These are phyloP conservation scores for Coprinopsis cinerea DNA, from an alignment of 768 basidiomycete species.

Conservation along the genomic window DNA sequence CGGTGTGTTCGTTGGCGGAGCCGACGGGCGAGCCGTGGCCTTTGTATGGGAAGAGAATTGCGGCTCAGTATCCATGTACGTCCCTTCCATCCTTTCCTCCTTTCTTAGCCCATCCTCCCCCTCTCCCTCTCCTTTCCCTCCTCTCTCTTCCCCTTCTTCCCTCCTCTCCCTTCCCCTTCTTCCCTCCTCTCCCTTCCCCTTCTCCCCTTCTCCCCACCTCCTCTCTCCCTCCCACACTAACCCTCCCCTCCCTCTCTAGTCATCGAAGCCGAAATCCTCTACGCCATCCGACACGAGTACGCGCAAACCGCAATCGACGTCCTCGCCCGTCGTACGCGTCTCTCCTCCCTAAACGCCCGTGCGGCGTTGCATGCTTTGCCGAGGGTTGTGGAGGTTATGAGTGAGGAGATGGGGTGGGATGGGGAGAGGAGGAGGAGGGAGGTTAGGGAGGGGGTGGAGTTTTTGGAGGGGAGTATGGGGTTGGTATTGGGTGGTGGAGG, in stretches of 20 bases:
- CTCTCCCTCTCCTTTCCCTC: neutral
- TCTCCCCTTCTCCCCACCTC: too few relatives aligned
- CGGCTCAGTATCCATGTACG: conserved; percentile 71
- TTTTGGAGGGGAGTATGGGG: conserved; percentile 85
- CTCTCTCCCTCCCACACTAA: too few relatives aligned
- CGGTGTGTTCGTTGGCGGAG: conserved; percentile 75
- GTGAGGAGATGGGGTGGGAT: conserved; percentile 77
- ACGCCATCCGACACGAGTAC: conserved; percentile 86
- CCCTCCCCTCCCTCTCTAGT: conserved; percentile 30
- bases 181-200: neutral
- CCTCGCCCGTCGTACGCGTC: conserved; percentile 83
- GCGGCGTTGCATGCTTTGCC: conserved; percentile 83
- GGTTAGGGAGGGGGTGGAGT: conserved; percentile 50
- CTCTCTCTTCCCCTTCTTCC: neutral
- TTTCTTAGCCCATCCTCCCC: conserved; percentile 1
- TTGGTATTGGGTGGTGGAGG: conserved; percentile 48
- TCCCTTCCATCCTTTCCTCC: neutral
- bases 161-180: neutral
- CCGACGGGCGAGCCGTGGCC: conserved; percentile 80
- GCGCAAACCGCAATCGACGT: conserved; percentile 91
- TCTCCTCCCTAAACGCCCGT: conserved; percentile 89
- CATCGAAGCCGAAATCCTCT: conserved; percentile 91
- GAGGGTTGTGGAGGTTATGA: conserved; percentile 87
- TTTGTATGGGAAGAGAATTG: conserved; percentile 73
- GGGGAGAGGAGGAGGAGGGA: conserved; percentile 51